phyloP scores from a whole-genome alignment of 768 basidiomycete species.

The Kondoa subrosea region DNA sequence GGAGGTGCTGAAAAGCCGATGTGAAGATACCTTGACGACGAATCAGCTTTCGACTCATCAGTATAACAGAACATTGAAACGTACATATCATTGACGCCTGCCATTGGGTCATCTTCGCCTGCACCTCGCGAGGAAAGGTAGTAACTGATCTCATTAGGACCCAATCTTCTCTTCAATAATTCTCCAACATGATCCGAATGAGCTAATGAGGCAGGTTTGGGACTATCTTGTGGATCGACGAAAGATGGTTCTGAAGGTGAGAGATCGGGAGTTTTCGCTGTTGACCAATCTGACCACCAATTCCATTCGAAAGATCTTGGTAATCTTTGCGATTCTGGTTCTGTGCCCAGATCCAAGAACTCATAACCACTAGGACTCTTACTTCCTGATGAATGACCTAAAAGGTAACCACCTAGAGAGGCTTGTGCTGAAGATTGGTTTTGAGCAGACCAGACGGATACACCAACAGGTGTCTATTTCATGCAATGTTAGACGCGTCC shows the following conservation, averaged over 20 bases:
- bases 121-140: slow-evolving; percentile 59
- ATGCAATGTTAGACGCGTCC: background rate
- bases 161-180: slow-evolving; percentile 42
- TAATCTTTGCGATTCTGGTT: background rate
- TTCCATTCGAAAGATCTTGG: slow-evolving; percentile 10
- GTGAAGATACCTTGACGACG: slow-evolving; percentile 52
- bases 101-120: slow-evolving; percentile 31
- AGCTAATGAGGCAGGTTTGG: too few relatives aligned
- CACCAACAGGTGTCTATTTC: background rate
- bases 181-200: background rate
- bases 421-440: background rate
- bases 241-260: background rate
- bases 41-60: background rate
- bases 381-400: background rate
- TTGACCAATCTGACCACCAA: background rate
- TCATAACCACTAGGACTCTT: slow-evolving; percentile 9
- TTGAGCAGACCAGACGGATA: background rate
- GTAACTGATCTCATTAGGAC: slow-evolving; percentile 62
- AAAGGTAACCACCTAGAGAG: background rate
- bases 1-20: slow-evolving; percentile 46
- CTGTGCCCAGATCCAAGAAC: slow-evolving; percentile 11
- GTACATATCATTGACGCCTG: slow-evolving; percentile 65
- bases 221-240: background rate
- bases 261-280: background rate
- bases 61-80: slow-evolving; percentile 22